Evolutionary conservation across 345 rosid genomes (phyloP), one percentile per base, ranked within the genome.

Genomic region (Moringa oleifera): DNA sequence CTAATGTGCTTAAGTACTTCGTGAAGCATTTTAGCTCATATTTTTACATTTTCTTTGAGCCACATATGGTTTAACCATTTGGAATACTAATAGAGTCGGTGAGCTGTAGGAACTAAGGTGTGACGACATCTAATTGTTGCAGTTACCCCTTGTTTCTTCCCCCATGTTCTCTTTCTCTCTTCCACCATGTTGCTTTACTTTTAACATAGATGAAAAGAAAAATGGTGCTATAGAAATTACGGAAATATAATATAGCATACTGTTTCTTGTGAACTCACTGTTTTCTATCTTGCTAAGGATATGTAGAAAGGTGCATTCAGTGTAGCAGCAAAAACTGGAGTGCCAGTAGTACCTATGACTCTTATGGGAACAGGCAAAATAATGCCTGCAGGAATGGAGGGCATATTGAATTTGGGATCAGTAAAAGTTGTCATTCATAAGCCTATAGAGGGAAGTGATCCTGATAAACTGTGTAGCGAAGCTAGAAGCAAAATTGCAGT

Each of bases 301-400:
- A 17, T 74, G 68, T 73, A 90, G 99, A 94, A 83, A 84, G 99
- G 99, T 15, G 99, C 99, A 56, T 94, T 94, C 80, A 81, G 85
- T 20, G 65, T 94, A 49, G 99, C 99, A 15, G 79, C 83, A 19
- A 94, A 90, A 84, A 83, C 88, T 0, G 74, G 83, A 66, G 99
- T 79, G 20, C 93, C 93, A 4, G 88, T 90, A 6, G 79, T 94
- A 23, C 99, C 97, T 6, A 80, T 94, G 59, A 86, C 97, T 51
- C 68, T 90, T 36, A 73, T 85, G 62, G 99, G 97, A 71, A 88
- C 99, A 28, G 97, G 99, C n/a, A 65, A 77, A 64, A 86, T 90
- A 73, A 90, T 90, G 99, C 99, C 96, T n/a, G 36, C 85, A 0
- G 96, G 99, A 63, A 76, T 72, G 64, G 97, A 94, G 81, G 71